Conservation (phyloP, 2,329 filamentous ascomycete species). For the Rhynchosporium agropyri region DNA sequence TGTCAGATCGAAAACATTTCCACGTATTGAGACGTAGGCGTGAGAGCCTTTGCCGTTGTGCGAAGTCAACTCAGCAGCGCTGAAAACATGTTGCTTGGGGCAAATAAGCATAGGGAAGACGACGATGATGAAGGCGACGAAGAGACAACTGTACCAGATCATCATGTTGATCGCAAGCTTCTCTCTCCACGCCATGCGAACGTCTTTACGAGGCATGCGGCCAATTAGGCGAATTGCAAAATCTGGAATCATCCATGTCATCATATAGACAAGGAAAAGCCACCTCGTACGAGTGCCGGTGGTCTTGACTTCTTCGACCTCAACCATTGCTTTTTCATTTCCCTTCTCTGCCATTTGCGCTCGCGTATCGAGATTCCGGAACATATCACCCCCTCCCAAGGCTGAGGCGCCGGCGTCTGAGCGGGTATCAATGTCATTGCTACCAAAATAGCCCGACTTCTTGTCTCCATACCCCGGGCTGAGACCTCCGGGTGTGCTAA, state of each 20-base stretch:
- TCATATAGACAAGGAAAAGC: conserved; percentile 78
- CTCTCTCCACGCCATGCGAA: conserved; percentile 92
- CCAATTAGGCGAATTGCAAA: conserved; percentile 76
- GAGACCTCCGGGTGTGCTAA: conserved; percentile 51
- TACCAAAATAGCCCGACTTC: conserved; percentile 77
- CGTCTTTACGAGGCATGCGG: conserved; percentile 87
- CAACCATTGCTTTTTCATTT: conserved; percentile 85
- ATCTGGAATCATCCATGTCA: conserved; percentile 90
- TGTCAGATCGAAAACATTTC: conserved; percentile 82
- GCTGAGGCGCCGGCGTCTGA: conserved; percentile 94
- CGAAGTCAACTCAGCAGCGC: conserved; percentile 70
- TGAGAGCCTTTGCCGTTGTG: conserved; percentile 71
- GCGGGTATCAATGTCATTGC: conserved; percentile 71
- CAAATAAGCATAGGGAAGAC: conserved; percentile 87
- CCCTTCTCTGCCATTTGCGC: conserved; percentile 95
- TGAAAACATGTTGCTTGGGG: conserved; percentile 87
- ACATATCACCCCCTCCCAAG: conserved; percentile 93
- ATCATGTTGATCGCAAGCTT: conserved; percentile 97
- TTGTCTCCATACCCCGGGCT: conserved; percentile 70
- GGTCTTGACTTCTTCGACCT: conserved; percentile 82
- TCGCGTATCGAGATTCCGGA: conserved; percentile 91
- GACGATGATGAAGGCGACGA: conserved; percentile 87
- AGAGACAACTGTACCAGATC: conserved; percentile 84
- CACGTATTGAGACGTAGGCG: conserved; percentile 78
- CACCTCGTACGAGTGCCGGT: conserved; percentile 85